These are phyloP conservation scores for Ambrosia trifida DNA, from an alignment of 129 eudicot genomes.

Conservation along the genomic window DNA sequence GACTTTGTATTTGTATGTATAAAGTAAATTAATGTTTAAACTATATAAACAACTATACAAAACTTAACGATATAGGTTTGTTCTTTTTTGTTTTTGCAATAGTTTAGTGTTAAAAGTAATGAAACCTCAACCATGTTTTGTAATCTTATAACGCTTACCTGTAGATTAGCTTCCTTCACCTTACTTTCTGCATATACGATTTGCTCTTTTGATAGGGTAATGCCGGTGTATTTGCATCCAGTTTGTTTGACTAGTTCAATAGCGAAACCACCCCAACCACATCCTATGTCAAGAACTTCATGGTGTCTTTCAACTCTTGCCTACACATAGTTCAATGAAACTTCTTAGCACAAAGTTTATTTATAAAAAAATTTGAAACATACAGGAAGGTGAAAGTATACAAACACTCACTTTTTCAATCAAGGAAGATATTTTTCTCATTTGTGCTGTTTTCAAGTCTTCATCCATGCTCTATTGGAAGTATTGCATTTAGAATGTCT, in stretches of 20 bases:
- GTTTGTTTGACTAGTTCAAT: conserved; percentile 75
- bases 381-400: background rate
- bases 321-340: conserved; percentile 26
- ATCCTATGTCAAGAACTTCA: conserved; percentile 77
- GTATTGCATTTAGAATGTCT: background rate
- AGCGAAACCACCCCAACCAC: conserved; percentile 85
- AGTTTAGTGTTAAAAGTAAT: too few species aligned
- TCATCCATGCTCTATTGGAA: conserved; percentile 46
- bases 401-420: conserved; percentile 31
- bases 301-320: conserved; percentile 58
- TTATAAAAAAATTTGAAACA: background rate
- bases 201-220: conserved; percentile 72
- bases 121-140: too few species aligned
- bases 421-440: conserved; percentile 59
- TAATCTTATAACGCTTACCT: conserved; percentile 36
- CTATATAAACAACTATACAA: too few species aligned
- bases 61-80: too few species aligned
- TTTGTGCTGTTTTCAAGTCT: conserved; percentile 67
- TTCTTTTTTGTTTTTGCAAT: too few species aligned
- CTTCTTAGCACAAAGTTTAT: background rate
- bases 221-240: conserved; percentile 85
- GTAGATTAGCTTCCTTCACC: conserved; percentile 74
- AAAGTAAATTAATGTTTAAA: too few species aligned
- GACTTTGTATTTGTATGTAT: too few species aligned
- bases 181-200: conserved; percentile 62